Evolutionary conservation across 2,329 filamentous ascomycete genomes (phyloP), one percentile per base, ranked within the genome.

Genomic region (Fonsecaea pugnacius): DNA sequence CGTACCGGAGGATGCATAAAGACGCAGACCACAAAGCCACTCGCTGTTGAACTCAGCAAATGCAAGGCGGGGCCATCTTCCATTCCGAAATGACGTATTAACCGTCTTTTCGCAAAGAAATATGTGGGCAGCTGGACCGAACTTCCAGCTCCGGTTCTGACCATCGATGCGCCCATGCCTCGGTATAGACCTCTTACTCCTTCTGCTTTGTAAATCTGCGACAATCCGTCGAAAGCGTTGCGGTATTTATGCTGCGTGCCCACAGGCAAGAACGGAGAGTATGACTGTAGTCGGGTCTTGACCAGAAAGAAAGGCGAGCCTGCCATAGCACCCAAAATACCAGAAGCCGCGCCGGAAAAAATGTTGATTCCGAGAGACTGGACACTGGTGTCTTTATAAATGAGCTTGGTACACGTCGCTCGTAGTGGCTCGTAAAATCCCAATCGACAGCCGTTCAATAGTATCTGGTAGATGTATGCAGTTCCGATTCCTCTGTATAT

Each of bases 391-490:
- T 96, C 89, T 66, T 85, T 83, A 78, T 91, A 90, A 62, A 96
- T 77, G 56, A 91, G 79, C 5, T 80, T 83, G 0, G 92, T 89
- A 51, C 96, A 75, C 24, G 82, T 83, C 55, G 86, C 84, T 74
- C 95, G 91, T 79, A 98, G 87, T 4, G 95, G 95, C 76, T 99
- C 95, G 83, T 99, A 99, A 83, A 99, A 97, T 67, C 95, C 93
- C 61, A 99, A 83, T 61, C 95, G 91, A 79, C 93, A 99, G 73
- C 95, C 95, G 77, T 99, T 99, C 73, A 99, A 88, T 58, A 96
- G 87, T 73, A 98, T 87, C 80, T 99, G 95, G 81, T 99, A 99
- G 75, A 96, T 84, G 78, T 98, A 99, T 71, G 95, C 95, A 75
- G 90, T 93, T 24, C 91, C 91, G 63, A 99, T 84, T 60, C 95